These are phyloP conservation scores for Phytophthora foliorum DNA, from an alignment of 352 stramenopile genomes.

Conservation along the genomic window DNA sequence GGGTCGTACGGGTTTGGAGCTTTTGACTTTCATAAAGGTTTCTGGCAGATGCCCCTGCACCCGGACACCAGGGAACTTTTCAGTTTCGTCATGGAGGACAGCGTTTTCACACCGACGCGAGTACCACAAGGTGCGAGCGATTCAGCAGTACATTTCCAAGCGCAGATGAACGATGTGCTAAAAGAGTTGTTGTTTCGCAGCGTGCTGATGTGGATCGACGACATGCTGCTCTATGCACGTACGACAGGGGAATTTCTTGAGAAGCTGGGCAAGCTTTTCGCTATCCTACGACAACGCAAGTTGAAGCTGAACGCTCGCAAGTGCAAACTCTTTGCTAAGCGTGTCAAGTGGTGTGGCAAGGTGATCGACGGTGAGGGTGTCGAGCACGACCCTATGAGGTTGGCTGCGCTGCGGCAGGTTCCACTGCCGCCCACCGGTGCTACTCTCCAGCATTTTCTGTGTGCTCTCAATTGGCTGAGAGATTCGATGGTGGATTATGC, in stretches of 20 bases:
- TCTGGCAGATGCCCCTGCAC: slow-evolving; percentile 1
- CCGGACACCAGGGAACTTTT: background rate
- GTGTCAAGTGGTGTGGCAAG: background rate
- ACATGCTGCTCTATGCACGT: background rate
- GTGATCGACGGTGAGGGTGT: background rate
- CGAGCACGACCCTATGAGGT: background rate
- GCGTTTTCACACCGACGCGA: background rate
- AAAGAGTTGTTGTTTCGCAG: background rate
- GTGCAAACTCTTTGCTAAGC: background rate
- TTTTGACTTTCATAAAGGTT: background rate
- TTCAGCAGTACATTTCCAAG: background rate
- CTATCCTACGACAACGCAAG: background rate
- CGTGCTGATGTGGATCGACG: background rate
- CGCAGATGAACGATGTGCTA: background rate
- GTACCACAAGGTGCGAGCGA: background rate
- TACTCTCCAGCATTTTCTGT: slow-evolving; percentile 23
- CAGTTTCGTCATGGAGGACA: slow-evolving; percentile 12
- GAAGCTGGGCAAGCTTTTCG: background rate
- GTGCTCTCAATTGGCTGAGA: slow-evolving; percentile 21
- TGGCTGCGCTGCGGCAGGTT: background rate
- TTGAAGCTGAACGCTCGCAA: background rate
- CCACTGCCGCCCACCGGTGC: slow-evolving; percentile 6
- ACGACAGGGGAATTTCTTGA: background rate
- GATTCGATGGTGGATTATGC: slow-evolving; percentile 14
- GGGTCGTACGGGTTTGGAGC: background rate